Evolutionary conservation across 495 filamentous ascomycete genomes (phyloP).

Genomic region (Tuber magnatum): DNA sequence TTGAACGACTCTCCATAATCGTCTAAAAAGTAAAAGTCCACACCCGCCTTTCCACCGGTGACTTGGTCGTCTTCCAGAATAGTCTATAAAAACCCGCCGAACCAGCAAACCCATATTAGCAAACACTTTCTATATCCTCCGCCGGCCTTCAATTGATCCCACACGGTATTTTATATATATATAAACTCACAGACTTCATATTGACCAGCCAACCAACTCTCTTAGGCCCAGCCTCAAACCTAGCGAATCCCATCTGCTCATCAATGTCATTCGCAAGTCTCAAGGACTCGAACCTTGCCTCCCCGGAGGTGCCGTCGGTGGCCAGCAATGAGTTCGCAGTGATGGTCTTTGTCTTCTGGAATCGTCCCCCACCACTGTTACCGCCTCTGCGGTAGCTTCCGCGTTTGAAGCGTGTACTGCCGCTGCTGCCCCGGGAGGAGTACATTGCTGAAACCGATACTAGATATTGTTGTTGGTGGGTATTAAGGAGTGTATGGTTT

Average conservation of each 20-base stretch:
- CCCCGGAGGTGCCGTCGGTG: constrained; percentile 77
- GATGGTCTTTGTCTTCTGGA: constrained; percentile 59
- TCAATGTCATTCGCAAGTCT: constrained; percentile 84
- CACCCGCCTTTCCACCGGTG: constrained; percentile 68
- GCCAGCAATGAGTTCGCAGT: constrained; percentile 64
- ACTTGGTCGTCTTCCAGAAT: constrained; percentile 76
- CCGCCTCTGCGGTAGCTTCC: constrained; percentile 45
- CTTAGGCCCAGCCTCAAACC: constrained; percentile 82
- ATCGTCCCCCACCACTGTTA: constrained; percentile 38
- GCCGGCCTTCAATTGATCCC: neutral
- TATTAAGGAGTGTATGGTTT: neutral
- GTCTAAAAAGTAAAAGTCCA: constrained; percentile 96
- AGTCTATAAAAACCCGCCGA: constrained; percentile 45
- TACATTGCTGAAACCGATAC: constrained; percentile 14
- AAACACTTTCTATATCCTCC: neutral
- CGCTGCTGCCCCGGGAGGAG: constrained; percentile 18
- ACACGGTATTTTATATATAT: neutral
- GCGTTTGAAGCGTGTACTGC: constrained; percentile 39
- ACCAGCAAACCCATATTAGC: constrained; percentile 6
- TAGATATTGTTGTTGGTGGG: neutral
- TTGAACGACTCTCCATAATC: constrained; percentile 92
- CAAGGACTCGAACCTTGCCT: constrained; percentile 72
- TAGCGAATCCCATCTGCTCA: constrained; percentile 84
- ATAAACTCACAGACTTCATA: constrained; percentile 58
- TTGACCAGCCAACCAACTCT: constrained; percentile 91